Conservation (phyloP, 768 basidiomycete species). For the Collybia sordida region DNA sequence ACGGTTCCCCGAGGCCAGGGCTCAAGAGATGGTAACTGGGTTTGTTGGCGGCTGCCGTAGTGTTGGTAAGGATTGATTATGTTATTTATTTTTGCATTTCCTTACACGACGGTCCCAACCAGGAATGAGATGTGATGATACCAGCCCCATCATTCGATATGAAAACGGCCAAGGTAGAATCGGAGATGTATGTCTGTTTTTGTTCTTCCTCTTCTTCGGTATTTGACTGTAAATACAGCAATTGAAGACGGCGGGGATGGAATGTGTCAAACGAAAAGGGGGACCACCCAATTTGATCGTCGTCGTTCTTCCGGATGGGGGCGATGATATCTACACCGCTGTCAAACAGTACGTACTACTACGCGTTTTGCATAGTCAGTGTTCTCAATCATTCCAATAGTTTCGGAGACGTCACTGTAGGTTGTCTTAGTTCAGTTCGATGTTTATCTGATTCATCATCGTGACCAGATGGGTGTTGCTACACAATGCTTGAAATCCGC, state of each 20-base stretch:
- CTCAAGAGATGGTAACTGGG: conserved; percentile 50
- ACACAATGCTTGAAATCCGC: conserved; percentile 75
- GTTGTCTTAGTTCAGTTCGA: conserved; percentile 3
- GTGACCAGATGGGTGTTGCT: conserved; percentile 63
- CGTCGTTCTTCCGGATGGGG: conserved; percentile 69
- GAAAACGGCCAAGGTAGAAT: conserved; percentile 62
- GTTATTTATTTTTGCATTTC: conserved; percentile 39
- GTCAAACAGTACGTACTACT: conserved; percentile 68
- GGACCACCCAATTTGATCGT: conserved; percentile 58
- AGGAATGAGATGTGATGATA: conserved; percentile 61
- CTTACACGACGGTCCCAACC: conserved; percentile 2
- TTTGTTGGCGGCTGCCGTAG: conserved; percentile 44
- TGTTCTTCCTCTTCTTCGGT: background rate
- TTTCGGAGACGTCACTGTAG: conserved; percentile 56
- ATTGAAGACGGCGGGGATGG: conserved; percentile 49
- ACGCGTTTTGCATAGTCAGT: background rate
- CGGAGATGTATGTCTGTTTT: conserved; percentile 26
- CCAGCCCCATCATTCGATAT: conserved; percentile 45
- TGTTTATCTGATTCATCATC: background rate
- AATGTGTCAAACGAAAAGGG: conserved; percentile 36
- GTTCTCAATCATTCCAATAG: background rate
- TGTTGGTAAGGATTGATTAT: conserved; percentile 53
- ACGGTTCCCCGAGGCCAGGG: conserved; percentile 47
- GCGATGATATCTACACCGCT: conserved; percentile 71
- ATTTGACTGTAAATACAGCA: conserved; percentile 23